These are phyloP conservation scores for Botrytis fabae DNA, from an alignment of 2,329 filamentous ascomycete genomes.

Conservation along the genomic window DNA sequence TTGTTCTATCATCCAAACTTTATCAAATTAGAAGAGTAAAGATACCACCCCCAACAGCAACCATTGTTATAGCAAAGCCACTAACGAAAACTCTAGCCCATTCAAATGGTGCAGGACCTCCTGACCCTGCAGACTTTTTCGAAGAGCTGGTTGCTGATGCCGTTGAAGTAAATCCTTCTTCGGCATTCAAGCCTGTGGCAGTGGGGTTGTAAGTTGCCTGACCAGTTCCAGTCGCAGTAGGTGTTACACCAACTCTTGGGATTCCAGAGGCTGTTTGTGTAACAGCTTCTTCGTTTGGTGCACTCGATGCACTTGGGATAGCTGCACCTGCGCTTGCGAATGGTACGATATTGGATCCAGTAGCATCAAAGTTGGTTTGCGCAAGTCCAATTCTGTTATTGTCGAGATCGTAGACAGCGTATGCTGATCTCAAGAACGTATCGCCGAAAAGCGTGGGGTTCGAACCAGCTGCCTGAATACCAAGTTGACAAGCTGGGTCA, in stretches of 20 bases:
- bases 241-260: constrained; percentile 29
- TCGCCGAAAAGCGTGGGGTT: constrained; percentile 48
- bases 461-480: constrained; percentile 46
- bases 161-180: constrained; percentile 34
- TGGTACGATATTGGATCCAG: constrained; percentile 38
- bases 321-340: constrained; percentile 37
- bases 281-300: constrained; percentile 32
- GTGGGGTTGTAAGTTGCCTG: constrained; percentile 36
- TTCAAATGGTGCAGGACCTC: constrained; percentile 34
- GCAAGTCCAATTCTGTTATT: constrained; percentile 54
- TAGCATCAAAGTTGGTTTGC: constrained; percentile 49
- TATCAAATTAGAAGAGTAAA: constrained; percentile 28
- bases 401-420: constrained; percentile 55
- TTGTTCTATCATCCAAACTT: background rate
- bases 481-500: constrained; percentile 52
- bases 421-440: constrained; percentile 55
- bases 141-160: constrained; percentile 19
- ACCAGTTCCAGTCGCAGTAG: constrained; percentile 27
- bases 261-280: constrained; percentile 37
- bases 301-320: constrained; percentile 35
- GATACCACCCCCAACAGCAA: constrained; percentile 36
- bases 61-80: constrained; percentile 28
- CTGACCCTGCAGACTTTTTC: constrained; percentile 35
- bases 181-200: constrained; percentile 36
- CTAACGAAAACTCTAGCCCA: constrained; percentile 34